Evolutionary conservation across 495 filamentous ascomycete genomes (phyloP), one percentile per base, ranked within the genome.

Genomic region (Margaritispora aquatica): DNA sequence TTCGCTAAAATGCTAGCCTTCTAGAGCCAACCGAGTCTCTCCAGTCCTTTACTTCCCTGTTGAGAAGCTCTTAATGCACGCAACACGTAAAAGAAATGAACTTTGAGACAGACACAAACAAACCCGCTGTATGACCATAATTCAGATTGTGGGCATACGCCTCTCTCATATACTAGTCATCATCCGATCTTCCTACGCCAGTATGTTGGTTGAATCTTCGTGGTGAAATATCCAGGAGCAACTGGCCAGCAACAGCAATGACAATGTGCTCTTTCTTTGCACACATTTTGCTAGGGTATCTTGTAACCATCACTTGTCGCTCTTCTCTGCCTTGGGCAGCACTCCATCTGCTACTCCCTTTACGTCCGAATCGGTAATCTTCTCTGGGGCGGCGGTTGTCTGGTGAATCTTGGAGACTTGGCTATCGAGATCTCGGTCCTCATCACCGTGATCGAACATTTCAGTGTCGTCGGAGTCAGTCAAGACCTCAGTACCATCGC

Each of bases 401-500:
- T 47, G 24, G 17, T 63, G 61, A n/a, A 61, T 62, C 69, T 76
- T 80, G 50, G 71, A 68, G 4, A 81, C 78, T 66, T 83, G 80
- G 66, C 75, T 81, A 20, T 64, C 78, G 5, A 82, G 73, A 60
- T 93, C 92, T 70, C 88, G 88, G 62, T 94, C 88, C 70, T 95
- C 89, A 58, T 91, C 90, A 54, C 84, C 80, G 59, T 90, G 84
- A 71, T 96, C 92, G 76, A 96, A 93, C 81, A 97, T 90, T 61
- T 96, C 89, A 29, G 86, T 84, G 64, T 97, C 93, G 67, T 91
- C 86, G 59, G 88, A 87, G 66, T 90, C 92, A 44, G 88, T 88
- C 55, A 91, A 74, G 62, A 94, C 79, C 76, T 96, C 92, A 58
- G 89, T 94, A 62, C 93, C 94, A 77, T 97, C 91, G 36, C 94